A percentile compares a stretch with the other conserved stretches of the same genome.
Conservation (phyloP, 2,329 filamentous ascomycete species). For the Coniochaeta sp. region DNA sequence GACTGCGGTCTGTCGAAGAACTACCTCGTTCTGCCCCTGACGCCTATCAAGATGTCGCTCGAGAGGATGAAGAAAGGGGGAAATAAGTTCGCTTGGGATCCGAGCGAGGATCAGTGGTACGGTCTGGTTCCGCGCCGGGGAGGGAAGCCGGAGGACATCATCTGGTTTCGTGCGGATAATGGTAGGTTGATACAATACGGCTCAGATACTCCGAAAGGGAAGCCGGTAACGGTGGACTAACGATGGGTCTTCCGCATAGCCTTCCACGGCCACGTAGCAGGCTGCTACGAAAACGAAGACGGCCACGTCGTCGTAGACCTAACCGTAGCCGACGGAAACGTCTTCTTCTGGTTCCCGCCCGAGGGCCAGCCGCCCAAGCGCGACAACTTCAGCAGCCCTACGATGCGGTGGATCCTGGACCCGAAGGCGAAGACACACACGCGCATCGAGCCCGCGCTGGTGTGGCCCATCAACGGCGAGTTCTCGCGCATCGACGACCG, state of each 20-base stretch:
- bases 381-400: conserved; percentile 29
- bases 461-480: conserved; percentile 36
- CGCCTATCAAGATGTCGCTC: conserved; percentile 36
- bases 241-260: too few relatives aligned
- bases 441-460: conserved; percentile 24
- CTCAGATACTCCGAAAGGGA: too few relatives aligned
- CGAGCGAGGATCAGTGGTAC: conserved; percentile 47
- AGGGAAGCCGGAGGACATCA: conserved; percentile 42
- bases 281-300: conserved; percentile 37
- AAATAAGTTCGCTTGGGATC: conserved; percentile 45
- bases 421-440: conserved; percentile 25
- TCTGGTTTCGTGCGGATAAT: conserved; percentile 43
- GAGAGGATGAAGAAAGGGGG: conserved; percentile 35
- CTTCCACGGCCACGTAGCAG: conserved; percentile 39
- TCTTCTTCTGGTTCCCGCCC: conserved; percentile 37
- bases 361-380: conserved; percentile 19
- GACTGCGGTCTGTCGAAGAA: conserved; percentile 40
- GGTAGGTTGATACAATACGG: conserved; percentile 24
- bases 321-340: conserved; percentile 33
- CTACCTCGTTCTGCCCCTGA: conserved; percentile 38
- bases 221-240: too few relatives aligned
- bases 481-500: conserved; percentile 43
- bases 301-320: conserved; percentile 36
- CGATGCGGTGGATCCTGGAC: conserved; percentile 31
- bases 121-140: conserved; percentile 42